Evolutionary conservation across 495 filamentous ascomycete species (phyloP), one percentile per base, ranked within the genome.

Genomic region (Neurospora sp.): DNA sequence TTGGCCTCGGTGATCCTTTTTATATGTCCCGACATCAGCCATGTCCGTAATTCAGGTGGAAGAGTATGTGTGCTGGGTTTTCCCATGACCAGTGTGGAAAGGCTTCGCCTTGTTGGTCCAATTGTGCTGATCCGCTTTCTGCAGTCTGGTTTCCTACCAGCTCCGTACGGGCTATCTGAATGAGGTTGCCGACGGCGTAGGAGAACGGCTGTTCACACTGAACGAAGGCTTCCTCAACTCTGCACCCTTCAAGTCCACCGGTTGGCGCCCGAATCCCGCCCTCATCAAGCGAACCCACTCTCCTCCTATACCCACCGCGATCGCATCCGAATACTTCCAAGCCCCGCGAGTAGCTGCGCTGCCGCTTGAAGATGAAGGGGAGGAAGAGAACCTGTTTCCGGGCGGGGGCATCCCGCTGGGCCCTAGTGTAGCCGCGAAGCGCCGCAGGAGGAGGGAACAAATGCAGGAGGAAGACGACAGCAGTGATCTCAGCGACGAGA

Each of bases 31-130:
- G 53, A 65, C 27, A 65, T 9, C 14, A 40, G 47, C 68, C 69
- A 98, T 98, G 96, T 96, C 95, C 76, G 88, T 98, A 78, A 91
- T 98, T 71, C 93, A 97, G 81, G 94, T 97, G 74, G 95, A 98
- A 89, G 95, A 98, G 94, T 97, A 90, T 71, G 91, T 85, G 20
- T 53, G 44, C 72, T 68, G 18, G 68, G 22, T 16, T 39, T 3
- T 68, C 35, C 20, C 12, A 22, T 53, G 16, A 39, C 71, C 16
- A 16, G 31, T 37, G 69, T 70, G 69, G 35, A 40, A 40, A 27
- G 40, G 38, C 31, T n/a, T 73, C 68, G n/a, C 12, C 22, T 68
- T 71, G 40, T 45, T 61, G 10, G 53, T 69, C 73, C 72, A 71
- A 74, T 39, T 39, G 59, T 18, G 65, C 61, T 41, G n/a, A 27